Base-by-base conservation (phyloP, 441 rosid species). In the Pelargonium citronellum region DNA sequence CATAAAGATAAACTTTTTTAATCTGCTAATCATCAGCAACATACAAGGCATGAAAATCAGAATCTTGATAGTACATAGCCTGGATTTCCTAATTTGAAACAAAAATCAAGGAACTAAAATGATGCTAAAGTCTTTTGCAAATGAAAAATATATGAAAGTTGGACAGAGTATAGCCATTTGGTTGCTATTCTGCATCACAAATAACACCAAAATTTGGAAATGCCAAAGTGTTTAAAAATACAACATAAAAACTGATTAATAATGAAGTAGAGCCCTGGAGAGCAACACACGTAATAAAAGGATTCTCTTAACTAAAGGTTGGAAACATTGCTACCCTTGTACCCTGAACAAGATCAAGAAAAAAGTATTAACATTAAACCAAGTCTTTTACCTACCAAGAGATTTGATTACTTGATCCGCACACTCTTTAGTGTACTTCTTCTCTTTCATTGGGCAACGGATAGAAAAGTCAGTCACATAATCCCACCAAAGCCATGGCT, bases 401-500 rank as follows among this genome's bases (percentile, higher is more conserved):
- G 98, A 86, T 37, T 37, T 69, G 70, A 93, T 86, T 73, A 91
- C 97, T 74, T 82, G 70, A 73, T 91, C 85, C 0, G 97, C 98
- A 64, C 98, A 93, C 46, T 88, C 89, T 71, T 85, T 88, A 71
- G 79, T 85, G 79, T 86, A 93, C 79, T 85, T 93, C 75, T 83
- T 64, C 7, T 86, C 86, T 80, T 86, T 91, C 97, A 89, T 91
- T 53, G 97, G 96, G 75, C 98, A 93, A 34, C 97, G 96, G 76
- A 88, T 89, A 19, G 92, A 78, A 75, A 91, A 93, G 77, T 93
- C 98, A 0, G 95, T 88, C 9, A 91, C 97, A 81, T 91, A 93
- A 76, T 93, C 98, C 98, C 98, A 93, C 98, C 98, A 93, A 72
- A 93, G 87, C 97, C 96, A 91, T 58, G 98, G 93, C 74, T 83